Evolutionary conservation across 306 rosid genomes (phyloP).

Genomic region (Lithocarpus polystachyus): DNA sequence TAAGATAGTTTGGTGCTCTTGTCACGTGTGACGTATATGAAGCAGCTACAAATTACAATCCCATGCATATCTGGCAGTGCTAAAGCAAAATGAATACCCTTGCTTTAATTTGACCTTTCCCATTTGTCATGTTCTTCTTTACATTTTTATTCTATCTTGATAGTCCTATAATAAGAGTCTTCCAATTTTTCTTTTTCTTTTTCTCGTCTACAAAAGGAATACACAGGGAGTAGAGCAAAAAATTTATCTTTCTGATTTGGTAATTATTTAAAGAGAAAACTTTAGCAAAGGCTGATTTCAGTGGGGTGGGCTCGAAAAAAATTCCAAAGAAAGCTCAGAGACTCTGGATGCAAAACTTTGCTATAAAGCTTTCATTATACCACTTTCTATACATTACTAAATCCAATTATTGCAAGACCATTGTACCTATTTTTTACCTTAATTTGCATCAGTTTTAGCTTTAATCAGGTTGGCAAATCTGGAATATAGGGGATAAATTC

Average conservation of each 20-base stretch:
- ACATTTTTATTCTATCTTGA: background rate
- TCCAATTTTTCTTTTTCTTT: background rate
- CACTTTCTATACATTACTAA: conserved; percentile 19
- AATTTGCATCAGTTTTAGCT: conserved; percentile 12
- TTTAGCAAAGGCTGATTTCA: conserved; percentile 45
- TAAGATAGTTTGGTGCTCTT: too few species aligned
- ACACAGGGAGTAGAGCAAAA: conserved; percentile 23
- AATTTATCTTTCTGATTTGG: conserved; percentile 3
- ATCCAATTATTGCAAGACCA: conserved; percentile 20
- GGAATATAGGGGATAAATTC: background rate
- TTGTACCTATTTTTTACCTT: background rate
- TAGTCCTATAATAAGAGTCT: conserved; percentile 10
- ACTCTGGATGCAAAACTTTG: conserved; percentile 8
- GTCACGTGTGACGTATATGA: too few species aligned
- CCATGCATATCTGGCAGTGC: too few species aligned
- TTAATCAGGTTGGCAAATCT: background rate
- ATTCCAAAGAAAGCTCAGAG: conserved; percentile 7
- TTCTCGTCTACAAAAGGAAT: conserved; percentile 26
- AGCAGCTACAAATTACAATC: too few species aligned
- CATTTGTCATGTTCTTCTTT: background rate
- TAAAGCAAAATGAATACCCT: background rate
- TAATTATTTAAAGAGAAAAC: conserved; percentile 22
- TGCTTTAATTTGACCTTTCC: background rate
- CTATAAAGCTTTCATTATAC: background rate
- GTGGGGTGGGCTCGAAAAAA: conserved; percentile 24